Base-by-base conservation (phyloP, 257 asterid genomes). In the Primulina tabacum region DNA sequence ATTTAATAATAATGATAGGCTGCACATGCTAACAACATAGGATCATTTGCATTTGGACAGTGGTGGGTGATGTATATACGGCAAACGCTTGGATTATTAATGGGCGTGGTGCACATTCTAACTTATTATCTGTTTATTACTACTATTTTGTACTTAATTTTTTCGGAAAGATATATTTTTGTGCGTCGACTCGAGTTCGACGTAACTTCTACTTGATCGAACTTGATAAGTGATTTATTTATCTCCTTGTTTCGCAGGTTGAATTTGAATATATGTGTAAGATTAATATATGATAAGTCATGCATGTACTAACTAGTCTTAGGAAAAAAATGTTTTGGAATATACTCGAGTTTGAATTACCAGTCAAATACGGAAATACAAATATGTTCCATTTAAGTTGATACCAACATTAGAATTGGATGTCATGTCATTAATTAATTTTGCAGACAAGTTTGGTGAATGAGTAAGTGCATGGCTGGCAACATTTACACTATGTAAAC, bases 381-480 rank as follows among this genome's bases (percentile, higher is more conserved):
- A 1, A 43, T 43, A 43, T 4, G 17, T 14, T 43, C n/a, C 8
- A 50, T 50, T 50, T 50, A 50, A 50, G 21, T 17, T 43, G 5
- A 43, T 43, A 43, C 18, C 18, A 4, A 14, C 55, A 16, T 4
- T 17, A 50, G 20, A 50, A 50, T 50, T 5, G 21, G 16, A 50
- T 17, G 20, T 50, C 53, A 43, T 12, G 5, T 43, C 53, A 43
- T 43, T 43, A 3, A 12, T 38, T 38, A 38, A 38, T 38, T 38
- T 38, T 38, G 14, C 14, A 38, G 47, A 38, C 47, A 38, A 38
- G 47, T 38, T 38, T 38, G 75, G 69, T 72, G 75, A 68, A 67
- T 6, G 60, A 77, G 71, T 81, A 79, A 85, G 76, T 77, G 70
- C 67, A 67, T 67, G 85, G 73, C 78, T 24, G 83, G 82, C 84